Evolutionary conservation across 169 alveolate genomes (phyloP).

Genomic region (Cryptosporidium parvum): DNA sequence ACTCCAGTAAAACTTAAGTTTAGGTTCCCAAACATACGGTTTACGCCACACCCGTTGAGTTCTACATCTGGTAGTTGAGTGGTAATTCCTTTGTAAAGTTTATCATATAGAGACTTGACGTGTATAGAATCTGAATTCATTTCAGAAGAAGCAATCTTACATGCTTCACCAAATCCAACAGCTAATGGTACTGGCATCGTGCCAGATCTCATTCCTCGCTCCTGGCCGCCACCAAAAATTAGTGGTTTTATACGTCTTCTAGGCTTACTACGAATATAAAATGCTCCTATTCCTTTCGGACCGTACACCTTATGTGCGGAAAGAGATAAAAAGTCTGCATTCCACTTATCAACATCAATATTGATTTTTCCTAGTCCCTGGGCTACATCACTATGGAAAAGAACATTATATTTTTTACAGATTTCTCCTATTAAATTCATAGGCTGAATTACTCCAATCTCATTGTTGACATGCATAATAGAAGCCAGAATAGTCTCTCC

Average conservation of each 20-base stretch:
- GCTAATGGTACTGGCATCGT: slow-evolving; percentile 91
- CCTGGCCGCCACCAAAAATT: slow-evolving; percentile 99
- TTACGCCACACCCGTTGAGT: slow-evolving; percentile 78
- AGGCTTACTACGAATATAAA: slow-evolving; percentile 94
- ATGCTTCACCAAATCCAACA: slow-evolving; percentile 98
- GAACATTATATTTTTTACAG: slow-evolving; percentile 92
- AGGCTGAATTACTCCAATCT: slow-evolving; percentile 97
- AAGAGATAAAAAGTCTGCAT: slow-evolving; percentile 93
- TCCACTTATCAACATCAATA: slow-evolving; percentile 91
- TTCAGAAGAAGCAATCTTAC: slow-evolving; percentile 90
- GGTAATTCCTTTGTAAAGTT: slow-evolving; percentile 74
- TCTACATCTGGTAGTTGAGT: slow-evolving; percentile 75
- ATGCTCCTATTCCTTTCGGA: slow-evolving; percentile 99
- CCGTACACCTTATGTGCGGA: slow-evolving; percentile 98
- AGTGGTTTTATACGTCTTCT: slow-evolving; percentile 94
- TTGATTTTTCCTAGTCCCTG: slow-evolving; percentile 94
- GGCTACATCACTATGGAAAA: slow-evolving; percentile 96
- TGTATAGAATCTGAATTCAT: slow-evolving; percentile 93
- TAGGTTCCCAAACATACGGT: slow-evolving; percentile 91
- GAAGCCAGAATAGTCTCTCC: slow-evolving; percentile 94
- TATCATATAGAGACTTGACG: slow-evolving; percentile 86
- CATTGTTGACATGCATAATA: slow-evolving; percentile 96
- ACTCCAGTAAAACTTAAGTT: slow-evolving; percentile 95
- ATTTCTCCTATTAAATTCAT: slow-evolving; percentile 92
- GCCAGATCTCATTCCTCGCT: slow-evolving; percentile 98